A percentile compares a stretch with the other conserved stretches of the same genome.
These are phyloP conservation scores for Solanum chmielewskii DNA, from an alignment of 257 asterid genomes.

Conservation along the genomic window DNA sequence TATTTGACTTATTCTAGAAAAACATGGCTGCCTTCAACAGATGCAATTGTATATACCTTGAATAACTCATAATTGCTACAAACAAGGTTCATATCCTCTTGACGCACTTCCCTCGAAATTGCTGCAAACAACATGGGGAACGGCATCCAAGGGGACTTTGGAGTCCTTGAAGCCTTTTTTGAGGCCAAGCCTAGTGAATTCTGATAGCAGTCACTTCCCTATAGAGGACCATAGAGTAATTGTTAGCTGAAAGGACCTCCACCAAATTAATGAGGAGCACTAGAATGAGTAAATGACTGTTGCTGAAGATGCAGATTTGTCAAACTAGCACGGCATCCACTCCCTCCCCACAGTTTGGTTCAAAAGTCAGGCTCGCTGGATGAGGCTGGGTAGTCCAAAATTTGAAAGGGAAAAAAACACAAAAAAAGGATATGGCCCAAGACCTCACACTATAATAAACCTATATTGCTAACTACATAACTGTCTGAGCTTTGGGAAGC, in stretches of 20 bases:
- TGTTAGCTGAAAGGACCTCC: not conserved
- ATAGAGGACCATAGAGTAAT: not conserved
- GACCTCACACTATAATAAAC: not conserved
- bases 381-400: not conserved
- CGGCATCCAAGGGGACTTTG: conserved; percentile 85
- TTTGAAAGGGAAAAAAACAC: not conserved
- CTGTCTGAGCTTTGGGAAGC: not conserved
- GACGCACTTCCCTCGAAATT: conserved; percentile 40
- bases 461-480: not conserved
- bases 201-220: conserved; percentile 28
- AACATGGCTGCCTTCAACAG: not conserved
- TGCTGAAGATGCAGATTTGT: not conserved
- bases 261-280: not conserved
- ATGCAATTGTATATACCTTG: conserved; percentile 30
- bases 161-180: conserved; percentile 27
- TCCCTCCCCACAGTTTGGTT: not conserved
- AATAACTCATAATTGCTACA: conserved; percentile 34
- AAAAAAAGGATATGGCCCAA: not conserved
- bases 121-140: conserved; percentile 67
- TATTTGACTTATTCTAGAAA: not conserved
- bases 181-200: conserved; percentile 9
- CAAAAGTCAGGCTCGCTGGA: not conserved
- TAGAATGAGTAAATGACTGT: too few species aligned
- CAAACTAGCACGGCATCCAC: not conserved
- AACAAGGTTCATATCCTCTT: conserved; percentile 50